These are phyloP conservation scores for Cyclotella sp. DNA, from an alignment of 108 stramenopile species.

Conservation along the genomic window DNA sequence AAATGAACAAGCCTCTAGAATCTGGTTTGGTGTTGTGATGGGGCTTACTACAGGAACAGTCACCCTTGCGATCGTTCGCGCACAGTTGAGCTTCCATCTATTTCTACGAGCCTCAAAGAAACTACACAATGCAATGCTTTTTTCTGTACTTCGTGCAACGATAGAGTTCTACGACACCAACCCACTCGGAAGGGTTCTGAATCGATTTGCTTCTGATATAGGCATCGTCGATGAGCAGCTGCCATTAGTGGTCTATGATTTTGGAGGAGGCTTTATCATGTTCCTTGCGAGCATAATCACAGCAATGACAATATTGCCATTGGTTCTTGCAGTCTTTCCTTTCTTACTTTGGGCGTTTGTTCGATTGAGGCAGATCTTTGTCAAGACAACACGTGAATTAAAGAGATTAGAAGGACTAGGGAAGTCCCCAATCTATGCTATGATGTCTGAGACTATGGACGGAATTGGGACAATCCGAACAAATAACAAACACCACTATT, in stretches of 20 bases:
- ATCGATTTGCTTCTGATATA: conserved; percentile 79
- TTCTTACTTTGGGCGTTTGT: conserved; percentile 28
- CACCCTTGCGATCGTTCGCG: conserved; percentile 53
- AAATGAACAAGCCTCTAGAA: conserved; percentile 53
- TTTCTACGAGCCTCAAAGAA: conserved; percentile 68
- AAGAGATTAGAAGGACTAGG: conserved; percentile 48
- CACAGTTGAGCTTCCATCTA: conserved; percentile 59
- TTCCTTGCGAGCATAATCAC: conserved; percentile 21
- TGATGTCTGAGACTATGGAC: conserved; percentile 53
- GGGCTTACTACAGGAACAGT: conserved; percentile 52
- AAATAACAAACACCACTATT: conserved; percentile 23
- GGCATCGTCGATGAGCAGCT: conserved; percentile 82
- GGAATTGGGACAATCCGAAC: conserved; percentile 65
- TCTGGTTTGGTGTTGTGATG: conserved; percentile 55
- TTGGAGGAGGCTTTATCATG: conserved; percentile 31
- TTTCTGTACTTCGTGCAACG: conserved; percentile 80
- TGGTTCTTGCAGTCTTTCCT: conserved; percentile 30
- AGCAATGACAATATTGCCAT: conserved; percentile 19
- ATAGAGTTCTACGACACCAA: conserved; percentile 92
- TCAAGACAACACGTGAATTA: conserved; percentile 45
- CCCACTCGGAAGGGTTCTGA: conserved; percentile 89
- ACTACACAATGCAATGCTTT: conserved; percentile 83
- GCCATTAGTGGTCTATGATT: conserved; percentile 76
- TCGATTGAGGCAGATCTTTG: conserved; percentile 22
- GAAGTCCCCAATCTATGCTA: conserved; percentile 43